Conservation (phyloP, 495 filamentous ascomycete species). For the Xylaria longipes region DNA sequence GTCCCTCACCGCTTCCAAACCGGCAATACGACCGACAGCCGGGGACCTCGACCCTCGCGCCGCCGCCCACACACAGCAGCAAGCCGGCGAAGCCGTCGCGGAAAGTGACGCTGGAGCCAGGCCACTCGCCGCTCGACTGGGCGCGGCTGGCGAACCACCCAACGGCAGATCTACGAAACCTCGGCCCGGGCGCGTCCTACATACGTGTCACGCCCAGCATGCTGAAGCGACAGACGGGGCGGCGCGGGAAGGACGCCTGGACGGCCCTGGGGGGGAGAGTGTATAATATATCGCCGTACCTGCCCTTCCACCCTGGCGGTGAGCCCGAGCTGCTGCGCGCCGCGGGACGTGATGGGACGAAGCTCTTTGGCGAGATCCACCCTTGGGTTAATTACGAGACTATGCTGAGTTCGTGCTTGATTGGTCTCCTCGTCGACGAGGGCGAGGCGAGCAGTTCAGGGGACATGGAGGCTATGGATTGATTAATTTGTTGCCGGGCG, state of each 20-base stretch:
- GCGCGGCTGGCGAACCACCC: constrained; percentile 74
- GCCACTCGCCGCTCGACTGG: constrained; percentile 96
- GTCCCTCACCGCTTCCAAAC: constrained; percentile 34
- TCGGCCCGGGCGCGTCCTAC: constrained; percentile 51
- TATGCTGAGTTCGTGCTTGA: constrained; percentile 83
- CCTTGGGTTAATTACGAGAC: constrained; percentile 98
- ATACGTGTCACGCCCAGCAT: constrained; percentile 76
- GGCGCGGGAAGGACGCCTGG: constrained; percentile 87
- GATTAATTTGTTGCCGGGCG: constrained; percentile 21
- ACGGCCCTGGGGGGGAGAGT: constrained; percentile 83
- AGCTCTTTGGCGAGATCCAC: constrained; percentile 89
- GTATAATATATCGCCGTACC: constrained; percentile 91
- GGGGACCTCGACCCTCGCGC: constrained; percentile 49
- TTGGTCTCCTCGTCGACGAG: constrained; percentile 87
- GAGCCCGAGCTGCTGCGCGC: constrained; percentile 82
- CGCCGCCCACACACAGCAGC: constrained; percentile 52
- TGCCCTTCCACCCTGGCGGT: constrained; percentile 91
- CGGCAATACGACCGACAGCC: constrained; percentile 45
- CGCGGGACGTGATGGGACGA: constrained; percentile 77
- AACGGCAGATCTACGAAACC: constrained; percentile 68
- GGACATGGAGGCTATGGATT: constrained; percentile 75
- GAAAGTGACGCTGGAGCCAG: constrained; percentile 78
- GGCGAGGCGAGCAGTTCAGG: constrained; percentile 56
- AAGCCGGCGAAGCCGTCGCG: constrained; percentile 56
- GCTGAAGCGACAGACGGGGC: constrained; percentile 75